Evolutionary conservation across 129 eudicot genomes (phyloP).

Genomic region (Tagetes erecta): DNA sequence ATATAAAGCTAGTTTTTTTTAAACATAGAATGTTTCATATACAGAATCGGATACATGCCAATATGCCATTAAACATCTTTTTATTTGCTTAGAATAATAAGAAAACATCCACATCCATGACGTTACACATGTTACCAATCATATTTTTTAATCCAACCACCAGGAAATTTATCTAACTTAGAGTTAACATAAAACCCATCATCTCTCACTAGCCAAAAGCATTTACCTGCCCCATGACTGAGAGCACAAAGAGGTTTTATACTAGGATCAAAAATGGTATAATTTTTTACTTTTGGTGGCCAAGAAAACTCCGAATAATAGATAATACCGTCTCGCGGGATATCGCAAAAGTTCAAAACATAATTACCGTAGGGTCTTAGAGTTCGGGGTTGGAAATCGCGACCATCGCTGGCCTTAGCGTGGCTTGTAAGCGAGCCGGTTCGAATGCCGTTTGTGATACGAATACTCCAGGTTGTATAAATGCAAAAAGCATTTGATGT

Average conservation of each 20-base stretch:
- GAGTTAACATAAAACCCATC: constrained; percentile 1
- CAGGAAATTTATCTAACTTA: not conserved
- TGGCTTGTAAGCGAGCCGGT: not conserved
- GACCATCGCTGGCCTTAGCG: not conserved
- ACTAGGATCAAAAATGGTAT: not conserved
- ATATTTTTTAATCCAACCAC: constrained; percentile 4
- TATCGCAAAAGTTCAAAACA: not conserved
- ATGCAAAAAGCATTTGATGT: constrained; percentile 10
- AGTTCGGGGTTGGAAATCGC: not conserved
- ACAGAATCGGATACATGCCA: no score
- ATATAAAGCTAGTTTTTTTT: no score
- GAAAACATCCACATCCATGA: not conserved
- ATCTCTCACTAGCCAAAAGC: constrained; percentile 9
- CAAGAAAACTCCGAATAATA: not conserved
- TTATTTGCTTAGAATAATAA: no score
- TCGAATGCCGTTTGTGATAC: constrained; percentile 6
- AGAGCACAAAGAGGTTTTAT: not conserved
- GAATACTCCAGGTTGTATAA: not conserved
- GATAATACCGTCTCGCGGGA: not conserved
- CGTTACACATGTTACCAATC: not conserved
- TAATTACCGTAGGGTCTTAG: not conserved
- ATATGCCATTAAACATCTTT: no score
- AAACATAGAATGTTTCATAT: no score
- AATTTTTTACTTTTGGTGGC: not conserved
- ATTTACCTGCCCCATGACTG: not conserved